Evolutionary conservation across 2,329 filamentous ascomycete genomes (phyloP).

Genomic region (Penicillium freii): DNA sequence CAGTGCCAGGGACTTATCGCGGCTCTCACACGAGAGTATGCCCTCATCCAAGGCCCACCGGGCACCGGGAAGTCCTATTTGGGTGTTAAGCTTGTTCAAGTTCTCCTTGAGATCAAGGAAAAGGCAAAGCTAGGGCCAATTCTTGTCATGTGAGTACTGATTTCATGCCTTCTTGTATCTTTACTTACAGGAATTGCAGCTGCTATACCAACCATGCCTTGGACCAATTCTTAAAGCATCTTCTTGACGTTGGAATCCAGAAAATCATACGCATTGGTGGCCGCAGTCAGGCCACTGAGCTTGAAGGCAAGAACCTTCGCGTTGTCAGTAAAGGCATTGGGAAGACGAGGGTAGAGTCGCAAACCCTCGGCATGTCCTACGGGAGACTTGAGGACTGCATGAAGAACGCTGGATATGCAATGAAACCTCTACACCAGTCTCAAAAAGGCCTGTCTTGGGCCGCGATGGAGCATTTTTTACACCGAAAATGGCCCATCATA

Average conservation of each 20-base stretch:
- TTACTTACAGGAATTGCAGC: neutral
- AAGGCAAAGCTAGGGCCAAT: neutral
- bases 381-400: neutral
- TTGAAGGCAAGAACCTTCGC: slow-evolving; percentile 14
- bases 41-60: slow-evolving; percentile 15
- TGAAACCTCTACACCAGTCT: slow-evolving; percentile 7
- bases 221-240: slow-evolving; percentile 63
- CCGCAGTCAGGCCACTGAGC: slow-evolving; percentile 8
- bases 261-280: slow-evolving; percentile 9
- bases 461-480: neutral
- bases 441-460: slow-evolving; percentile 3
- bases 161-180: neutral
- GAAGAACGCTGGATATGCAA: neutral
- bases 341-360: slow-evolving; percentile 8
- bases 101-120: neutral
- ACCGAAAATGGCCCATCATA: neutral
- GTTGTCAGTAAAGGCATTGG: neutral
- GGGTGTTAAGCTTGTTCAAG: slow-evolving; percentile 11
- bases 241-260: slow-evolving; percentile 58
- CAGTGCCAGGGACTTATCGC: slow-evolving; percentile 13
- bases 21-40: slow-evolving; percentile 16
- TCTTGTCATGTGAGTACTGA: slow-evolving; percentile 6
- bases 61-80: slow-evolving; percentile 15
- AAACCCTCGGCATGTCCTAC: neutral
- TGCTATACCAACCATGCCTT: slow-evolving; percentile 67